Base-by-base conservation (phyloP, 2,329 filamentous ascomycete species). In the Amesomyces nigricolor region DNA sequence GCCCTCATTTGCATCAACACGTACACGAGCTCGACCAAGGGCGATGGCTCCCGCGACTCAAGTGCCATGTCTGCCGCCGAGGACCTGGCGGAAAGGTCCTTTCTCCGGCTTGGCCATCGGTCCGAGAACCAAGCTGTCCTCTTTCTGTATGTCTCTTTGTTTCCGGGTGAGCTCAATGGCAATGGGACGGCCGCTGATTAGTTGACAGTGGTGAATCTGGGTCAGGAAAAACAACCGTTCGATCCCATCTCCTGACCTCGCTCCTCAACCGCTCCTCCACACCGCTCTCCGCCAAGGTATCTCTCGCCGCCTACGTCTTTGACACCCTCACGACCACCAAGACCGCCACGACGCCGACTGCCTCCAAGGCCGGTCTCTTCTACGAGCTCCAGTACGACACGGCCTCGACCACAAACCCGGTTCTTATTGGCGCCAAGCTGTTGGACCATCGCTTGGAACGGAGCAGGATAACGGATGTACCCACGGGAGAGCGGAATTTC, bases 351-450 rank as follows among this genome's bases (percentile, higher is more conserved):
- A 97, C 92, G 0, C 91, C 91, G 1, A 96, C 90, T 2, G 94
- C 94, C 29, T 97, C 92, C 49, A 97, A 97, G 71, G 88, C 94
- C 10, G 94, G 94, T 60, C 80, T 99, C 14, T 96, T 95, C 69
- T 94, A 94, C 70, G 94, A 99, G 71, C 79, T 99, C 42, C 94
- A 99, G 71, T 99, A 99, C 69, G 92, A 99, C 70, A 95, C 89
- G 1, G 84, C 89, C 0, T 86, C 91, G 0, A 87, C 86, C 0
- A 86, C 88, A 26, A 91, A 88, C 66, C 94, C 94, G 1, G 85
- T 91, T 2, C 78, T 99, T 29, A 89, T 99, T 61, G 94, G 94
- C 73, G 92, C 90, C 64, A 97, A 99, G 73, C 78, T 99, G 14
- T 79, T 99, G 44, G 91, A 97, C 64, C 94, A 99, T 70, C 83